These are phyloP conservation scores for Beauveria caledonica DNA, from an alignment of 2,329 filamentous ascomycete species.

Conservation along the genomic window DNA sequence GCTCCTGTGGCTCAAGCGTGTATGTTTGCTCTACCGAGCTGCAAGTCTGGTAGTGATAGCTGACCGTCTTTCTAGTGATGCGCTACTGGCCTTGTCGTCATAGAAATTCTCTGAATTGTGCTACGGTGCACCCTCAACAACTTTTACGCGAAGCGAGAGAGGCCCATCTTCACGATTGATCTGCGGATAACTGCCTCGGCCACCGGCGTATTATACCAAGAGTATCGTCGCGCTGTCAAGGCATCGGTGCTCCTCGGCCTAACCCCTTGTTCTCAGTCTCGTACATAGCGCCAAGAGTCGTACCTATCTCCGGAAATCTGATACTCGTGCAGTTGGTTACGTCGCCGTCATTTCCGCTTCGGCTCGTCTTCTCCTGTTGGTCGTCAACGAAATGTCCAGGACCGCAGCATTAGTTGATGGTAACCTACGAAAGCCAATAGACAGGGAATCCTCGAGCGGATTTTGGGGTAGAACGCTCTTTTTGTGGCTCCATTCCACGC, in stretches of 20 bases:
- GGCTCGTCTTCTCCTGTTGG: background rate
- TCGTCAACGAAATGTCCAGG: background rate
- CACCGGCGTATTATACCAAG: background rate
- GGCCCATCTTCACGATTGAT: background rate
- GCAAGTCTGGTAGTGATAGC: background rate
- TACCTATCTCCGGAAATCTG: background rate
- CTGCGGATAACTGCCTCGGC: background rate
- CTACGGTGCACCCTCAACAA: background rate
- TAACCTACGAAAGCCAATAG: background rate
- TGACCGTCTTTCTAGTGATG: background rate
- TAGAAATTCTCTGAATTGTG: background rate
- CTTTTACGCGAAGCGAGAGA: background rate
- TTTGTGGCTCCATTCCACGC: background rate
- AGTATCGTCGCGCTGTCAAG: background rate
- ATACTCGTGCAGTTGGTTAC: background rate
- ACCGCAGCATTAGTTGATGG: background rate
- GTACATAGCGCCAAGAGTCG: background rate
- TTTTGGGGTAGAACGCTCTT: background rate
- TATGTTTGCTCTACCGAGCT: background rate
- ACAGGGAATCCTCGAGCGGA: background rate
- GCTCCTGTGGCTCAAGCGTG: background rate
- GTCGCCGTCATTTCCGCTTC: background rate
- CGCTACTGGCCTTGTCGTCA: background rate
- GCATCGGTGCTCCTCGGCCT: background rate
- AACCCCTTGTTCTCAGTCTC: background rate